These are phyloP conservation scores for Phytophthora palmivora DNA, from an alignment of 352 stramenopile species.

Conservation along the genomic window DNA sequence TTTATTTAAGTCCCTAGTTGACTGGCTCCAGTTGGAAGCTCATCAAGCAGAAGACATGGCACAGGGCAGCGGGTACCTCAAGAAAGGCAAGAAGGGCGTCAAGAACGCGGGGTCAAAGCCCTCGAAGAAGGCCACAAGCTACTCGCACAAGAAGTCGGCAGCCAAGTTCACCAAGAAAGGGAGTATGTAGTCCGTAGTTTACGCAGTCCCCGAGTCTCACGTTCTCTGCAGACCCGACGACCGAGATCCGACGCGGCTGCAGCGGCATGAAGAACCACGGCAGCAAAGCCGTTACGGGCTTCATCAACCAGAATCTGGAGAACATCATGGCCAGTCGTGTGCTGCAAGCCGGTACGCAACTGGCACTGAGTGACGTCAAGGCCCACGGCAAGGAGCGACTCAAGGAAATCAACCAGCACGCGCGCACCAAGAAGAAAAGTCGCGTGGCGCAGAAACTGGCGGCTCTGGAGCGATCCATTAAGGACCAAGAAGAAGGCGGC, in stretches of 20 bases:
- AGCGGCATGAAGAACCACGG: conserved; percentile 81
- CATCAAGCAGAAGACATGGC: conserved; percentile 65
- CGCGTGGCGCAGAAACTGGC: conserved; percentile 85
- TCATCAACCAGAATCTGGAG: conserved; percentile 91
- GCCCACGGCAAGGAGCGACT: conserved; percentile 79
- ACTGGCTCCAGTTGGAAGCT: conserved; percentile 17
- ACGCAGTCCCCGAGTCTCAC: neutral
- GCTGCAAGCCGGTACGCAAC: conserved; percentile 67
- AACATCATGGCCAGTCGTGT: conserved; percentile 89
- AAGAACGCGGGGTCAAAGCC: conserved; percentile 81
- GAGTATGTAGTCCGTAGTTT: conserved; percentile 57
- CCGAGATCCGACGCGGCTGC: conserved; percentile 77
- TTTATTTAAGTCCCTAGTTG: too few species aligned
- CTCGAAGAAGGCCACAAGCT: conserved; percentile 71
- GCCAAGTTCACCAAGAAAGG: conserved; percentile 91
- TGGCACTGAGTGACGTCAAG: conserved; percentile 74
- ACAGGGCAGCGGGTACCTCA: conserved; percentile 83
- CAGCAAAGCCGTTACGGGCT: conserved; percentile 75
- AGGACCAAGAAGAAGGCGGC: conserved; percentile 76
- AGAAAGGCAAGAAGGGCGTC: conserved; percentile 76
- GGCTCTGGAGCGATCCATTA: conserved; percentile 79
- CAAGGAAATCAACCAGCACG: conserved; percentile 86
- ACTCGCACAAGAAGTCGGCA: conserved; percentile 82
- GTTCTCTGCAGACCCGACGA: conserved; percentile 67
- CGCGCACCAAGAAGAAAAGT: conserved; percentile 87